Evolutionary conservation across 306 rosid genomes (phyloP).

Genomic region (Malus domestica): ASM211411v1 NC_041798.1:14932001-14932500

Average conservation of each 20-base stretch:
- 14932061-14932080: conserved; percentile 13
- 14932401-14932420: not conserved
- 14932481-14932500: not conserved
- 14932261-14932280: conserved; percentile 96
- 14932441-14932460: not conserved
- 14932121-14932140: conserved; percentile 27
- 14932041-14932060: not conserved
- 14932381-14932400: conserved; percentile 15
- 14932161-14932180: not conserved
- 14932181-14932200: conserved; percentile 61
- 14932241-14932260: conserved; percentile 97
- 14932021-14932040: not conserved
- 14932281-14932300: conserved; percentile 63
- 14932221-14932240: conserved; percentile 97
- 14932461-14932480: conserved; percentile 9
- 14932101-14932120: not conserved
- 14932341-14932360: conserved; percentile 1
- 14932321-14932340: conserved; percentile 1
- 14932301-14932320: conserved; percentile 4
- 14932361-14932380: not conserved
- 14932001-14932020: conserved; percentile 21
- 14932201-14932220: conserved; percentile 92
- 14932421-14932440: not conserved
- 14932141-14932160: conserved; percentile 1
- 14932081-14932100: conserved; percentile 22